Evolutionary conservation across 306 rosid species (phyloP).

Genomic region (Phaseolus lunatus): DNA sequence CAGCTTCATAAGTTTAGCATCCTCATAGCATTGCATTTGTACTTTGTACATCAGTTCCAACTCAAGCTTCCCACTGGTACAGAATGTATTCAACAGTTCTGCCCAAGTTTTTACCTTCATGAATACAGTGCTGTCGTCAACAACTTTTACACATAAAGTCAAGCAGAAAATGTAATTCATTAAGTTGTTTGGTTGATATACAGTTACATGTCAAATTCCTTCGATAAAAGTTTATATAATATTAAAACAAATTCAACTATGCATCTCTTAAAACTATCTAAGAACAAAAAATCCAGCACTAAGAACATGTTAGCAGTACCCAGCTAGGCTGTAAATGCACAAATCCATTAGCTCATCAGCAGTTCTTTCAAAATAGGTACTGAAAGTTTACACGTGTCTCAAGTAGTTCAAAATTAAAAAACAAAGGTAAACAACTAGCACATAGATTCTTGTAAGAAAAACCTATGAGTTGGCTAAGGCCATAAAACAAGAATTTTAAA

Average conservation of each 20-base stretch:
- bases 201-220: slow-evolving; percentile 19
- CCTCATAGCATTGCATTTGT: slow-evolving; percentile 99
- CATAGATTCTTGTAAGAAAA: not conserved
- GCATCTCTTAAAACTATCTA: not conserved
- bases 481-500: not conserved
- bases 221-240: not conserved
- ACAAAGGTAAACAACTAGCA: slow-evolving; percentile 5
- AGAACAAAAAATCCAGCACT: slow-evolving; percentile 6
- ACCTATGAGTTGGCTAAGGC: slow-evolving; percentile 1
- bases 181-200: slow-evolving; percentile 3
- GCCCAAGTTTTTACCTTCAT: slow-evolving; percentile 97
- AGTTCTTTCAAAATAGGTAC: not conserved
- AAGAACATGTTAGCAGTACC: slow-evolving; percentile 4
- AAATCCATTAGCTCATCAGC: not conserved
- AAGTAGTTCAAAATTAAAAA: not conserved
- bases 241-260: not conserved
- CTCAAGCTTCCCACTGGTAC: slow-evolving; percentile 96
- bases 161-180: not conserved
- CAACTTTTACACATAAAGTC: not conserved
- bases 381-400: not conserved
- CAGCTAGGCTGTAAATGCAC: slow-evolving; percentile 7
- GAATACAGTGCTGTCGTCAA: slow-evolving; percentile 18
- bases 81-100: slow-evolving; percentile 79
- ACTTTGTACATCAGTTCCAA: slow-evolving; percentile 97
- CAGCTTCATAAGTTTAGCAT: slow-evolving; percentile 98